Evolutionary conservation across 140 eudicot genomes (phyloP).

Genomic region (Anethum foeniculum): DNA sequence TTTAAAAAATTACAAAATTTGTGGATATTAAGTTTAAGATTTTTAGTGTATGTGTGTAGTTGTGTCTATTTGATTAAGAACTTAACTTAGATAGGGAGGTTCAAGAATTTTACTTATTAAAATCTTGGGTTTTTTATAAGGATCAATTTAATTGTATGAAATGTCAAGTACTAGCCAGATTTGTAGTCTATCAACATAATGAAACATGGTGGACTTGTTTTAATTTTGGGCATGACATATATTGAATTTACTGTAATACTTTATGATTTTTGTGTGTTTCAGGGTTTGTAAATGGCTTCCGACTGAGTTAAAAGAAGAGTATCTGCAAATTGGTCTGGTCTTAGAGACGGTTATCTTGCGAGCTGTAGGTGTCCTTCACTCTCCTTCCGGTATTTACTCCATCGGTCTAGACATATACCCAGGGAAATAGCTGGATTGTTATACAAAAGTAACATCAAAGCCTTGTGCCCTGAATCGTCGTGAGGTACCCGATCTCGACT

Average conservation of each 20-base stretch:
- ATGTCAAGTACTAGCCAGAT: not conserved
- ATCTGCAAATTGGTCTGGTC: conserved; percentile 42
- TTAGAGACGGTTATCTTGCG: conserved; percentile 57
- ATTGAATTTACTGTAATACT: not conserved
- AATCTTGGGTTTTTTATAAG: no score
- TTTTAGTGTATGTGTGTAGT: no score
- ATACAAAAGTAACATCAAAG: not conserved
- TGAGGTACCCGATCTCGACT: no score
- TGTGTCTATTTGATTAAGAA: no score
- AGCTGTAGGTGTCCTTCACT: conserved; percentile 37
- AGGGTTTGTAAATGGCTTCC: conserved; percentile 79
- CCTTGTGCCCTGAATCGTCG: not conserved
- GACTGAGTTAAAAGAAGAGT: conserved; percentile 52
- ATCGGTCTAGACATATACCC: not conserved
- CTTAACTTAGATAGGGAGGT: no score
- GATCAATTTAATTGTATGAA: not conserved
- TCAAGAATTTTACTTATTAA: no score
- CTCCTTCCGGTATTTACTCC: not conserved
- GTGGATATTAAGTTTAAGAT: no score
- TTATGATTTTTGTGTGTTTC: conserved; percentile 17
- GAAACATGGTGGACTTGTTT: not conserved
- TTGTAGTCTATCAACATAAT: not conserved
- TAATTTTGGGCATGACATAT: not conserved
- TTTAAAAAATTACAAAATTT: no score
- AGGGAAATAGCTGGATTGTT: not conserved